A percentile compares a stretch with the other conserved stretches of the same genome.
These are phyloP conservation scores for Alternaria sp. DNA, from an alignment of 2,329 filamentous ascomycete species.

Conservation along the genomic window DNA sequence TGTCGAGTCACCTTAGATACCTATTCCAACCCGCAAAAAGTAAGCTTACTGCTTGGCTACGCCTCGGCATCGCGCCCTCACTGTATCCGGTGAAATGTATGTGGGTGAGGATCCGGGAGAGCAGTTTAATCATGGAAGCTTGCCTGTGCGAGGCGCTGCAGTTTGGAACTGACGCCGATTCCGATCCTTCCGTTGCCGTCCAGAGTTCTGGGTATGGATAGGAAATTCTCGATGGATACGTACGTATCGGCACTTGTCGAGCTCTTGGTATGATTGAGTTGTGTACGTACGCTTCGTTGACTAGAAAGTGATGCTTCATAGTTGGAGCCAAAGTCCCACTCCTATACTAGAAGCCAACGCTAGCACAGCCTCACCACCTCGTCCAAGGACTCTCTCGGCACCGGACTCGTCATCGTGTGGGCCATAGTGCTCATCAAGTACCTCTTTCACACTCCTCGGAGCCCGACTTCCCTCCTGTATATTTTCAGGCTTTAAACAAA, in stretches of 20 bases:
- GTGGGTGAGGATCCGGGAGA: background rate
- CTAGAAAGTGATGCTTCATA: background rate
- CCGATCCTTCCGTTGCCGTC: background rate
- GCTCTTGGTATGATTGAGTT: background rate
- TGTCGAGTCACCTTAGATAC: background rate
- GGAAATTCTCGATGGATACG: background rate
- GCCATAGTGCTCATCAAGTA: constrained; percentile 5
- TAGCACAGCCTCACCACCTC: background rate
- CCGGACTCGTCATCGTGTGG: background rate
- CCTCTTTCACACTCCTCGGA: background rate
- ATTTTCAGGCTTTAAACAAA: background rate
- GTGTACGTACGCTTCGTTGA: background rate
- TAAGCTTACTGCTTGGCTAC: background rate
- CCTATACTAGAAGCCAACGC: background rate
- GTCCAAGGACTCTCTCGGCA: background rate
- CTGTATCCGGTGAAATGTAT: background rate
- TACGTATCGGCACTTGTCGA: background rate
- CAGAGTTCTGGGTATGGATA: background rate
- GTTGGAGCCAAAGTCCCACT: background rate
- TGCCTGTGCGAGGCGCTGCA: background rate
- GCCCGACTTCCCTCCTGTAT: background rate
- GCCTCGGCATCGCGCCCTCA: background rate
- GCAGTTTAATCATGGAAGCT: background rate
- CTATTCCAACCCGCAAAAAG: background rate
- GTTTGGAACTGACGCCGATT: background rate